These are phyloP conservation scores for Dryas drummondii DNA, from an alignment of 306 rosid species.

Conservation along the genomic window DNA sequence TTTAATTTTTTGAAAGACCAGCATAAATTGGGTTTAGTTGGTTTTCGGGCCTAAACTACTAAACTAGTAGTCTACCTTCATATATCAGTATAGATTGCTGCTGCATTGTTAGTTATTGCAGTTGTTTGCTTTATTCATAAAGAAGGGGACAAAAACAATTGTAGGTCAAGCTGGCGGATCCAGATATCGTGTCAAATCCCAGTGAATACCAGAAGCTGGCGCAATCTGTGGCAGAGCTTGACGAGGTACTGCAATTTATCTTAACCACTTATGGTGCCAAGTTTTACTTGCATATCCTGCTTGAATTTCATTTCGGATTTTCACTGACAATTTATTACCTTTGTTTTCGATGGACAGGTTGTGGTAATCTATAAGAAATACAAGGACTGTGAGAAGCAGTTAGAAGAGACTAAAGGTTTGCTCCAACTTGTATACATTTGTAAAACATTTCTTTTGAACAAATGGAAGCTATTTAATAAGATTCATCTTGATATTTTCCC, in stretches of 20 bases:
- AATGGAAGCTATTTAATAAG: conserved; percentile 6
- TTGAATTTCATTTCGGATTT: neutral
- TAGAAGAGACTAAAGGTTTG: conserved; percentile 85
- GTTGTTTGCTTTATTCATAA: neutral
- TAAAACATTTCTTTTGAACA: neutral
- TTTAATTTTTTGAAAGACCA: neutral
- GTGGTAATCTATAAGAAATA: conserved; percentile 63
- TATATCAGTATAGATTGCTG: neutral
- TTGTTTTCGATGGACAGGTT: conserved; percentile 49
- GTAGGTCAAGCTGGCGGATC: conserved; percentile 94
- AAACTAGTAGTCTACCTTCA: no score
- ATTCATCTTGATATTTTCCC: neutral
- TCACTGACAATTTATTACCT: neutral
- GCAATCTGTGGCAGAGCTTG: conserved; percentile 88
- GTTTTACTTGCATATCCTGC: neutral
- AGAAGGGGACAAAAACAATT: conserved; percentile 4
- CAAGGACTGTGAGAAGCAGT: conserved; percentile 79
- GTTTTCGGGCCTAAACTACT: neutral
- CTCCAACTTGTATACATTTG: conserved; percentile 10
- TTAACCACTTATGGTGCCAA: conserved; percentile 8
- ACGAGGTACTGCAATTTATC: conserved; percentile 50
- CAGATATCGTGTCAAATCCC: conserved; percentile 77
- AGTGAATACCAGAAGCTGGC: conserved; percentile 91
- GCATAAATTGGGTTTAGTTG: neutral
- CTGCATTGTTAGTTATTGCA: neutral